Evolutionary conservation across 805 yeast species (phyloP).

Genomic region (Zygoascus ofunaensis): DNA sequence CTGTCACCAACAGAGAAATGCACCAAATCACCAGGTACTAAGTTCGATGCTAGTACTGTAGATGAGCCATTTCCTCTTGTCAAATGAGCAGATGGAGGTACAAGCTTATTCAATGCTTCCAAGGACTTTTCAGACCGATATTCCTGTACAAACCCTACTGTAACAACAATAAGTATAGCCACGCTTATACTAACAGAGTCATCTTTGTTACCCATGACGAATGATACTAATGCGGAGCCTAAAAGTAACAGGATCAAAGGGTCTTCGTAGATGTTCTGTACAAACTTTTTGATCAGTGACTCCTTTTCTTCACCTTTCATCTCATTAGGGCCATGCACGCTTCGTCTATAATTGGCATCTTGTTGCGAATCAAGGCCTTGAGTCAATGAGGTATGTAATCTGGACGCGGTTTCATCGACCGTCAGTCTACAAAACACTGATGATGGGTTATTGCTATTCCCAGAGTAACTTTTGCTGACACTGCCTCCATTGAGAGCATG

Average conservation of each 20-base stretch:
- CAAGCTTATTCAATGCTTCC: slow-evolving; percentile 84
- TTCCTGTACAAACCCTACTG: slow-evolving; percentile 97
- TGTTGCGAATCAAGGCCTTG: slow-evolving; percentile 59
- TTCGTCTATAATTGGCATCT: slow-evolving; percentile 64
- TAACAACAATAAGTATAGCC: slow-evolving; percentile 86
- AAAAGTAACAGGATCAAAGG: slow-evolving; percentile 81
- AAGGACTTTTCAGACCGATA: slow-evolving; percentile 90
- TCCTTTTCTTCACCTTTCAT: slow-evolving; percentile 71
- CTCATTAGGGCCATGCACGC: slow-evolving; percentile 75
- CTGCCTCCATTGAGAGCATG: too few relatives aligned
- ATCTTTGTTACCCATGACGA: slow-evolving; percentile 90
- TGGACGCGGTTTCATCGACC: slow-evolving; percentile 53
- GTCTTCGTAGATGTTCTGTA: slow-evolving; percentile 77
- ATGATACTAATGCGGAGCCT: slow-evolving; percentile 81
- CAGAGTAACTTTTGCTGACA: neutral
- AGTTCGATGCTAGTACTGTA: slow-evolving; percentile 71
- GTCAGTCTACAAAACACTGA: slow-evolving; percentile 52
- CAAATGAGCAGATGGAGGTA: slow-evolving; percentile 93
- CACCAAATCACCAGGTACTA: slow-evolving; percentile 95
- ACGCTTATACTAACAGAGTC: slow-evolving; percentile 91
- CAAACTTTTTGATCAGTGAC: slow-evolving; percentile 55
- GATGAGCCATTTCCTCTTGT: slow-evolving; percentile 73
- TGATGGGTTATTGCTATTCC: slow-evolving; percentile 41
- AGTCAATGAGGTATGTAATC: slow-evolving; percentile 50
- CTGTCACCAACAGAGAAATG: slow-evolving; percentile 88